phyloP scores from a whole-genome alignment of 768 basidiomycete species.

The Boletus bicolor region DNA sequence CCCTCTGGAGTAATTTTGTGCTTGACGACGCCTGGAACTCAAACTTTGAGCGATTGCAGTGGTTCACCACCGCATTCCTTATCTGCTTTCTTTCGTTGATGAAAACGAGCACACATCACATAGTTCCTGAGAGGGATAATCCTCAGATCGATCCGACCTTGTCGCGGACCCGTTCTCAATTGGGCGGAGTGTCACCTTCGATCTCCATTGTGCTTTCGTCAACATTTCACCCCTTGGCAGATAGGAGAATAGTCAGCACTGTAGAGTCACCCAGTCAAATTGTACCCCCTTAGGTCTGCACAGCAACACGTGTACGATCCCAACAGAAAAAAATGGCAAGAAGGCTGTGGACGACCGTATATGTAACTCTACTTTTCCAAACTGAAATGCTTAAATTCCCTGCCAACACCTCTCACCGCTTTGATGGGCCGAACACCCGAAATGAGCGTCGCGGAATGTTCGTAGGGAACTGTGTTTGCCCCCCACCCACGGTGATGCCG shows the following conservation, averaged over 20 bases:
- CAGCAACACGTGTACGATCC: slow-evolving; percentile 11
- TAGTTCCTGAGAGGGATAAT: slow-evolving; percentile 8
- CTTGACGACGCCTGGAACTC: background rate
- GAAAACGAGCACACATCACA: background rate
- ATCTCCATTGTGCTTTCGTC: background rate
- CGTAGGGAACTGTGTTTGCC: background rate
- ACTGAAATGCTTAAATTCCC: slow-evolving; percentile 3
- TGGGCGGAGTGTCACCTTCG: background rate
- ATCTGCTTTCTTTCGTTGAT: background rate
- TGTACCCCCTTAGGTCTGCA: background rate
- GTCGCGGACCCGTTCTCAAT: slow-evolving; percentile 12
- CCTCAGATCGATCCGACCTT: slow-evolving; percentile 21
- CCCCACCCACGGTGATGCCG: slow-evolving; percentile 14
- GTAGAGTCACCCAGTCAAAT: background rate
- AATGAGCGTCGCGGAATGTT: slow-evolving; percentile 25
- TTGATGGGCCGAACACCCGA: slow-evolving; percentile 7
- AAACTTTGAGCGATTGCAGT: background rate
- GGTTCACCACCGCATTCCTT: background rate
- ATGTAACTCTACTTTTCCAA: slow-evolving; percentile 3
- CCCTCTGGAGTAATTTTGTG: background rate
- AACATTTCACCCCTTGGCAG: background rate
- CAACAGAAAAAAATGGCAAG: background rate
- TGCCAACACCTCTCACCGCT: background rate
- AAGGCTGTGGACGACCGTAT: slow-evolving; percentile 3
- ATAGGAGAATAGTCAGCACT: background rate